A percentile compares a stretch with the other conserved stretches of the same genome.
Conservation (phyloP, 257 asterid genomes). For the Verbena officinalis region DNA sequence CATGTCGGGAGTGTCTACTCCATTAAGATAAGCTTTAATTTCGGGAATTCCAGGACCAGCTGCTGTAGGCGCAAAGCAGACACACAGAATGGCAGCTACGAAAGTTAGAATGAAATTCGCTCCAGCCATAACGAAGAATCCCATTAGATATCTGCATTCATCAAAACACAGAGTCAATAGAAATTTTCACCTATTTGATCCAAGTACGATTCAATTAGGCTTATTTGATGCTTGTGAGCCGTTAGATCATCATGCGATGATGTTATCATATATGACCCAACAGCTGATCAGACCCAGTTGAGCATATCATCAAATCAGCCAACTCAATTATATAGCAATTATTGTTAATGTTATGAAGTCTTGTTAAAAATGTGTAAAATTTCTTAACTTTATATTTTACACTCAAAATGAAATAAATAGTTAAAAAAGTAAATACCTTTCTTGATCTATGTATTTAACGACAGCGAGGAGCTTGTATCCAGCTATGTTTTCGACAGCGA, state of each 20-base stretch:
- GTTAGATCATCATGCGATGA: no score
- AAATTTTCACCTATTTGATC: constrained; percentile 23
- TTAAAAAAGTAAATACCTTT: constrained; percentile 55
- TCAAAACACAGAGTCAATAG: constrained; percentile 8
- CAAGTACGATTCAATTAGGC: not conserved
- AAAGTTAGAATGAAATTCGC: constrained; percentile 60
- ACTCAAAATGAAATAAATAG: no score
- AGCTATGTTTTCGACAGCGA: constrained; percentile 81
- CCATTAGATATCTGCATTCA: constrained; percentile 70
- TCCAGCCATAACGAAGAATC: constrained; percentile 56
- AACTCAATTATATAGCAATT: no score
- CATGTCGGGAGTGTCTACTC: constrained; percentile 88
- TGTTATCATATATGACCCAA: no score
- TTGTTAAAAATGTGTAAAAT: no score
- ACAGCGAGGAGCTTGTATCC: constrained; percentile 81
- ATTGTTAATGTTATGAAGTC: no score
- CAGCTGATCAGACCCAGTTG: no score
- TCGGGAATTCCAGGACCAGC: constrained; percentile 97
- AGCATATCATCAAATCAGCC: no score
- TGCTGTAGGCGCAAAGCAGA: constrained; percentile 88
- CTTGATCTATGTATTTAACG: constrained; percentile 51
- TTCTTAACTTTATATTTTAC: no score
- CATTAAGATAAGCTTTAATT: constrained; percentile 91
- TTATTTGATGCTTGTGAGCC: no score
- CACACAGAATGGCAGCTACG: constrained; percentile 72